Conservation (phyloP, 1,284 basidiomycete species). For the Earliella scabrosa region DNA sequence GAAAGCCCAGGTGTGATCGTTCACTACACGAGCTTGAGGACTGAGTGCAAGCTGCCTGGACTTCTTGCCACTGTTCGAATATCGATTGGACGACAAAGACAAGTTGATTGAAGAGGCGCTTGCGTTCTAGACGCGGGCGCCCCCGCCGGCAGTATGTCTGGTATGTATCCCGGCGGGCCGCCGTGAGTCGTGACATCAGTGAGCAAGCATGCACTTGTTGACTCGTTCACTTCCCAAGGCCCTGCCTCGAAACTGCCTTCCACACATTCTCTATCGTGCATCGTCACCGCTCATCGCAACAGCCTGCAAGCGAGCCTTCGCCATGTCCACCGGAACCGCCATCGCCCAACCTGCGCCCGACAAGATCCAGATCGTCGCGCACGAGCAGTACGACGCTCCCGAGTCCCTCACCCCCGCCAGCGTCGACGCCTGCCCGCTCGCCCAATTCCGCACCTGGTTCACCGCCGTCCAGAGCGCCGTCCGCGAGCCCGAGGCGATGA, state of each 20-base stretch:
- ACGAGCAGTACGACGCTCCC: conserved; percentile 74
- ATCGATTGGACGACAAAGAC: too few relatives aligned
- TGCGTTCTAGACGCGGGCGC: too few relatives aligned
- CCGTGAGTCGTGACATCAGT: too few relatives aligned
- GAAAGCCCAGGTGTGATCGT: too few relatives aligned
- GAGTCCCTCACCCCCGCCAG: conserved; percentile 62
- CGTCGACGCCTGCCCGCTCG: conserved; percentile 71
- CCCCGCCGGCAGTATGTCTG: too few relatives aligned
- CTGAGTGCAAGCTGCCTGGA: too few relatives aligned
- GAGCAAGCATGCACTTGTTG: not conserved
- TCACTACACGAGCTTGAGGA: too few relatives aligned
- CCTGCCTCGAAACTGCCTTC: not conserved
- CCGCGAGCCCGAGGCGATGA: conserved; percentile 87
- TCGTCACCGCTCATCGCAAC: not conserved
- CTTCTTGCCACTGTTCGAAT: too few relatives aligned
- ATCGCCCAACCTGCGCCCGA: conserved; percentile 40
- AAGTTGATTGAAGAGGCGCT: too few relatives aligned
- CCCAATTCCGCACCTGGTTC: conserved; percentile 89
- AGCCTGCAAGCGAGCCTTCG: not conserved
- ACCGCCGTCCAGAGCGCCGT: conserved; percentile 65
- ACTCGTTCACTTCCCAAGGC: not conserved
- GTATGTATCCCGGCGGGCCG: too few relatives aligned
- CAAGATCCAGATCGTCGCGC: conserved; percentile 70
- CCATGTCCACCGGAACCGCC: conserved; percentile 23
- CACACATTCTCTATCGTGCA: not conserved